These are phyloP conservation scores for Pyronema domesticum DNA, from an alignment of 495 filamentous ascomycete species.

Conservation along the genomic window DNA sequence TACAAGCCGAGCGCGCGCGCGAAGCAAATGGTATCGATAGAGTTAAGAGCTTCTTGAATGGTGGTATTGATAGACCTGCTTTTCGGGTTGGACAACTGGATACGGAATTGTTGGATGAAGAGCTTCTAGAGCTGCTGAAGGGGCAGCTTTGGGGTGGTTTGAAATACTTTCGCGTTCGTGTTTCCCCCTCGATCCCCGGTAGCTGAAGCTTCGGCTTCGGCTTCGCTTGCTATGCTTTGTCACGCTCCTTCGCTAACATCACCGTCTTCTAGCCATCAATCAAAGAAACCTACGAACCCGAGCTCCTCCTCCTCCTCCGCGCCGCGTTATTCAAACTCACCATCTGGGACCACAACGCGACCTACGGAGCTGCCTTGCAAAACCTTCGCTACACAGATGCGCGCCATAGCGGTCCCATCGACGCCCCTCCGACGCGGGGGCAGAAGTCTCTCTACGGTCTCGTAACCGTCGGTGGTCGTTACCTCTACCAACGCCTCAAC, in stretches of 20 bases:
- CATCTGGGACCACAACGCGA: conserved; percentile 90
- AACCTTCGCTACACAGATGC: conserved; percentile 82
- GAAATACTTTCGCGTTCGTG: conserved; percentile 59
- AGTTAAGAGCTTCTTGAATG: conserved; percentile 28
- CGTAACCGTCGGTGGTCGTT: conserved; percentile 70
- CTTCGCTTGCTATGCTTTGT: background rate
- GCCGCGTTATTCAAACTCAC: conserved; percentile 79
- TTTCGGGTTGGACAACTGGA: conserved; percentile 95
- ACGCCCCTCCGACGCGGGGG: conserved; percentile 46
- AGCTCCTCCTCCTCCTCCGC: conserved; percentile 63
- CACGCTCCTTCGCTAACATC: background rate
- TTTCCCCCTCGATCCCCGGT: conserved; percentile 11
- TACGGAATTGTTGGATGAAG: conserved; percentile 86
- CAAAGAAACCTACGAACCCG: conserved; percentile 43
- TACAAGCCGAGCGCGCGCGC: conserved; percentile 12
- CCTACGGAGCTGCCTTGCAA: conserved; percentile 83
- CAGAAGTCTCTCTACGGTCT: conserved; percentile 77
- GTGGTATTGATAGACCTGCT: conserved; percentile 60
- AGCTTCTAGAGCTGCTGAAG: conserved; percentile 69
- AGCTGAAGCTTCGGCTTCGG: too few relatives aligned
- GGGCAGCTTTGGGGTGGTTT: conserved; percentile 76
- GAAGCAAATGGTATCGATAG: conserved; percentile 7
- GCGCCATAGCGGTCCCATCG: conserved; percentile 41
- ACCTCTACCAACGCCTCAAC: conserved; percentile 28
- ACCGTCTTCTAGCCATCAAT: conserved; percentile 12